Conservation (phyloP, 2,329 filamentous ascomycete species). For the Ilyonectria destructans region DNA sequence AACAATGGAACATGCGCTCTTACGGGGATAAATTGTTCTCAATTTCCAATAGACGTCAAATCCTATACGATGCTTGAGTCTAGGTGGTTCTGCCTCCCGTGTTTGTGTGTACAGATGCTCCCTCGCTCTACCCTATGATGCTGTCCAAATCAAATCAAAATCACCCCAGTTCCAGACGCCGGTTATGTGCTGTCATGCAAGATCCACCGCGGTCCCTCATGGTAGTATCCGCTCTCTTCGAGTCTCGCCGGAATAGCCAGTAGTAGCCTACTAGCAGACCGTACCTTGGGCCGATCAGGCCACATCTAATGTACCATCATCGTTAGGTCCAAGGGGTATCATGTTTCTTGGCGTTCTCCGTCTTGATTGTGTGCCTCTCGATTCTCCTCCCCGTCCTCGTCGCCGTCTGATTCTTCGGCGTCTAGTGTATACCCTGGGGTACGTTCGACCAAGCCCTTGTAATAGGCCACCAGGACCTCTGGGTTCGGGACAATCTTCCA, state of each 20-base stretch:
- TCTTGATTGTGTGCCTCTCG: conserved; percentile 28
- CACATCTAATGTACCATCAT: conserved; percentile 15
- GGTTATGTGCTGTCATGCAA: conserved; percentile 44
- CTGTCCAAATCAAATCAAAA: conserved; percentile 38
- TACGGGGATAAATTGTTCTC: neutral
- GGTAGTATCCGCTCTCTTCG: conserved; percentile 29
- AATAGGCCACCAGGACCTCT: conserved; percentile 94
- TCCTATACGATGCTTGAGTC: conserved; percentile 25
- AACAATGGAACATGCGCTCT: neutral
- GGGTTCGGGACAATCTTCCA: conserved; percentile 98
- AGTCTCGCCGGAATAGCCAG: conserved; percentile 17
- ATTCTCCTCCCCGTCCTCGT: conserved; percentile 49
- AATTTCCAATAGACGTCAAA: conserved; percentile 4
- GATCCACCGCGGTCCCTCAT: conserved; percentile 33
- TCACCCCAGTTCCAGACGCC: conserved; percentile 43
- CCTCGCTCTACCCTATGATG: conserved; percentile 40
- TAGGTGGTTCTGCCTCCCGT: conserved; percentile 32
- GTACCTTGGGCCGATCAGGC: conserved; percentile 12
- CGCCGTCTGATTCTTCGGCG: conserved; percentile 54
- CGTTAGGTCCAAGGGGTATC: conserved; percentile 17
- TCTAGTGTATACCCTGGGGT: conserved; percentile 71
- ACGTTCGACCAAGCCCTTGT: conserved; percentile 85
- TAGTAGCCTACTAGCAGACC: conserved; percentile 10
- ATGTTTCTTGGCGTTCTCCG: conserved; percentile 19
- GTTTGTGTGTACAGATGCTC: conserved; percentile 40